These are phyloP conservation scores for Xylaria hypoxylon DNA, from an alignment of 2,329 filamentous ascomycete genomes.

Conservation along the genomic window DNA sequence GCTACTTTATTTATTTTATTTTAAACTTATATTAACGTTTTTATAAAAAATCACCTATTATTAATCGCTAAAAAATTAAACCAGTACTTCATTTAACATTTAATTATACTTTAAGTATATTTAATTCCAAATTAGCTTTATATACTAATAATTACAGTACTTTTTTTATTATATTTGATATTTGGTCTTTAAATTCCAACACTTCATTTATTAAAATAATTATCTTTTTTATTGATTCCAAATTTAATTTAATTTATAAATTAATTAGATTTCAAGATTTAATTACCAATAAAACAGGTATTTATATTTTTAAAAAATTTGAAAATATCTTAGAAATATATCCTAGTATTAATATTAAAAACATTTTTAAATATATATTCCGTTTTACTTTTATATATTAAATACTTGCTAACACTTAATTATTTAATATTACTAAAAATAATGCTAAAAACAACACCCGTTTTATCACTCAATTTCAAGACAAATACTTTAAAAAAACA, in stretches of 20 bases:
- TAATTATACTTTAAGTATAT: background rate
- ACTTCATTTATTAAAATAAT: too few species aligned
- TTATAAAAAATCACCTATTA: too few species aligned
- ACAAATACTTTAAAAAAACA: background rate
- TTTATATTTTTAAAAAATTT: background rate
- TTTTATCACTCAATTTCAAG: background rate
- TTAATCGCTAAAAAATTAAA: too few species aligned
- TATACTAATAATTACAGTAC: background rate
- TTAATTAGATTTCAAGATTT: background rate
- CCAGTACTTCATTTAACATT: too few species aligned
- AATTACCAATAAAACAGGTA: background rate
- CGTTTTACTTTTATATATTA: background rate
- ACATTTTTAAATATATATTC: background rate
- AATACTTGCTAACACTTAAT: too few species aligned
- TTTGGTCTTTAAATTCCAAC: too few species aligned
- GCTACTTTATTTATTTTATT: too few species aligned
- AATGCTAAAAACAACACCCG: background rate
- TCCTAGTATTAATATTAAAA: background rate
- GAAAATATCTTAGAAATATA: background rate
- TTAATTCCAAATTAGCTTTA: background rate
- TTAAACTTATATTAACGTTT: too few species aligned
- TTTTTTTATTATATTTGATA: too few species aligned
- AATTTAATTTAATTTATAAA: slow-evolving; percentile 8
- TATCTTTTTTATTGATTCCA: too few species aligned
- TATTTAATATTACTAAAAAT: background rate